A percentile compares a stretch with the other conserved stretches of the same genome.
phyloP scores from a whole-genome alignment of 345 rosid genomes.

The Eucalyptus microcorys region DNA sequence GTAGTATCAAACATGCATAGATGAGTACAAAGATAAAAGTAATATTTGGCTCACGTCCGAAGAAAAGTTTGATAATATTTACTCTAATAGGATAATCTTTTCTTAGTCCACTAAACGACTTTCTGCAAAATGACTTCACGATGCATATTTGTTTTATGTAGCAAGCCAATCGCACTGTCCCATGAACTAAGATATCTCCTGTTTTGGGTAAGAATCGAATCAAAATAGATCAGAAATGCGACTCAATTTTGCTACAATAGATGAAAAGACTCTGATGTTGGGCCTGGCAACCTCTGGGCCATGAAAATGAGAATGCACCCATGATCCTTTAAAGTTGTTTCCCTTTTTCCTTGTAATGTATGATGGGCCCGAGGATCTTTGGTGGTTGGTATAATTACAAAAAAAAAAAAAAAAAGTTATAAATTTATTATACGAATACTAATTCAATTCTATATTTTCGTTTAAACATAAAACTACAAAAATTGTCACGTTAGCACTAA shows the following conservation, averaged over 20 bases:
- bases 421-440: rapidly evolving
- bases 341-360: background rate
- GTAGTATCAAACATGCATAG: too few species aligned
- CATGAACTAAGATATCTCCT: background rate
- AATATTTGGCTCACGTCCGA: too few species aligned
- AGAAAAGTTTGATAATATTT: too few species aligned
- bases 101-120: background rate
- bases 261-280: background rate
- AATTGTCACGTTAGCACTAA: rapidly evolving
- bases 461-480: background rate
- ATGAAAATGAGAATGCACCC: background rate
- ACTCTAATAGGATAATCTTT: background rate
- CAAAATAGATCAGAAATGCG: background rate
- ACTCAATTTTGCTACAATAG: background rate
- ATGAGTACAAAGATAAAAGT: too few species aligned
- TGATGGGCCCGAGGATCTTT: background rate
- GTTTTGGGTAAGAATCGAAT: background rate
- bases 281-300: background rate
- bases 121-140: background rate
- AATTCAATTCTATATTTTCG: background rate
- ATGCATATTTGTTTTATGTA: background rate
- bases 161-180: background rate
- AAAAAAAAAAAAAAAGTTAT: background rate
- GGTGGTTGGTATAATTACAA: background rate
- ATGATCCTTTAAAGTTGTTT: background rate